Evolutionary conservation across 768 basidiomycete genomes (phyloP).

Genomic region (Pleurotus djamor): DNA sequence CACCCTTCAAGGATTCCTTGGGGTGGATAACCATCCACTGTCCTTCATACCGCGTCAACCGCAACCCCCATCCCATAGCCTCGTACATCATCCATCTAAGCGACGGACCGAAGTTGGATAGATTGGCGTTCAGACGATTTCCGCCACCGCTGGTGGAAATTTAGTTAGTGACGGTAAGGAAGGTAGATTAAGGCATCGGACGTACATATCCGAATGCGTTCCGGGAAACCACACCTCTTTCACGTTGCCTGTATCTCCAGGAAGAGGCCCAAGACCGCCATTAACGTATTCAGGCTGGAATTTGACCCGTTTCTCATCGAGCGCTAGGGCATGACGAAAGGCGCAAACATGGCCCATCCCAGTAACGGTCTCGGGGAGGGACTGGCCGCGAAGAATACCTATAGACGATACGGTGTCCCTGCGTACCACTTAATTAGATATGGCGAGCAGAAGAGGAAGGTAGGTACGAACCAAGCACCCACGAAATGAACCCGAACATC

Average conservation of each 20-base stretch:
- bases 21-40: neutral
- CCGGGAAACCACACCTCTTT: conserved; percentile 31
- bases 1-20: neutral
- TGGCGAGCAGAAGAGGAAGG: too few species aligned
- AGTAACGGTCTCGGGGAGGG: conserved; percentile 25
- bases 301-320: conserved; percentile 46
- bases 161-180: neutral
- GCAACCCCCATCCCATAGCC: conserved; percentile 10
- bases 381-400: conserved; percentile 26
- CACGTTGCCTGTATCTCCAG: conserved; percentile 9
- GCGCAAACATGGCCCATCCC: conserved; percentile 29
- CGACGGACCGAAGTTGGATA: conserved; percentile 10
- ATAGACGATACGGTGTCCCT: conserved; percentile 51
- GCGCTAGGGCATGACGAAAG: conserved; percentile 44
- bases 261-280: conserved; percentile 21
- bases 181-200: neutral
- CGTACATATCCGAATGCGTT: conserved; percentile 29
- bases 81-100: conserved; percentile 14
- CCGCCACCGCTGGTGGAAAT: conserved; percentile 14
- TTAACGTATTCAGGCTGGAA: conserved; percentile 33
- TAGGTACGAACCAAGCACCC: conserved; percentile 47
- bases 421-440: too few species aligned
- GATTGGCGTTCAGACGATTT: conserved; percentile 10
- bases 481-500: conserved; percentile 39
- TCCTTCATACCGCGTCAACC: neutral